A percentile compares a stretch with the other conserved stretches of the same genome.
Conservation (phyloP, 192 early-diverging fungal genomes). For the Coemansia nantahalensis region DNA sequence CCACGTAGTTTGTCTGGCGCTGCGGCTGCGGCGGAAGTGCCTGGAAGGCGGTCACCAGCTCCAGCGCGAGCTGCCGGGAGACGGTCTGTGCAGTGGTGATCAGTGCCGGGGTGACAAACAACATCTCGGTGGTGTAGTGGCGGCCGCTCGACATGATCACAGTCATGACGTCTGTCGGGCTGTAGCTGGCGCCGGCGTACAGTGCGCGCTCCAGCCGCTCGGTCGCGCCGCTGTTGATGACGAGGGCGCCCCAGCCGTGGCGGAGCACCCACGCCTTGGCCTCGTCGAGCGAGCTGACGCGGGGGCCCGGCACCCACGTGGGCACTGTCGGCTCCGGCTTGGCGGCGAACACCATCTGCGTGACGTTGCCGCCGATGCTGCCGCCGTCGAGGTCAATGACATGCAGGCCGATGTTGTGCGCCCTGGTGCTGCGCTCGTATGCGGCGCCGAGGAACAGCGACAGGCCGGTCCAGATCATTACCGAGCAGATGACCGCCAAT, state of each 20-base stretch:
- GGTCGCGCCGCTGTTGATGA: slow-evolving; percentile 36
- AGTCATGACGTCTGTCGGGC: slow-evolving; percentile 26
- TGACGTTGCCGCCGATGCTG: slow-evolving; percentile 27
- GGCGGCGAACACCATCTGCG: slow-evolving; percentile 24
- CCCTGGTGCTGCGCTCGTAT: slow-evolving; percentile 26
- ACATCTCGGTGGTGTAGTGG: slow-evolving; percentile 23
- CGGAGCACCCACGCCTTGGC: slow-evolving; percentile 18
- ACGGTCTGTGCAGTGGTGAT: slow-evolving; percentile 8
- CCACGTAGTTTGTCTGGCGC: slow-evolving; percentile 12
- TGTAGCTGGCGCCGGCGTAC: slow-evolving; percentile 15
- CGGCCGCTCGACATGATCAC: slow-evolving; percentile 24
- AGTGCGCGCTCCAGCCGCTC: slow-evolving; percentile 19
- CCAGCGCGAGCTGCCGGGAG: slow-evolving; percentile 15
- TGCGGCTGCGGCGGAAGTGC: neutral
- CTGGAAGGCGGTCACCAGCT: slow-evolving; percentile 14
- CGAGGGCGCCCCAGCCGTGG: slow-evolving; percentile 38
- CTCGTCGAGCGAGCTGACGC: slow-evolving; percentile 5
- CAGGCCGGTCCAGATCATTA: slow-evolving; percentile 42
- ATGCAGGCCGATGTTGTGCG: slow-evolving; percentile 32
- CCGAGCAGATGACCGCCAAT: slow-evolving; percentile 13
- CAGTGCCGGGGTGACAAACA: slow-evolving; percentile 22
- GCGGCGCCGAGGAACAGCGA: slow-evolving; percentile 39
- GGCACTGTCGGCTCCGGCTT: slow-evolving; percentile 12
- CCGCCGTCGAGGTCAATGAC: slow-evolving; percentile 46
- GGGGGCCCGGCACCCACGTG: slow-evolving; percentile 12